Percentiles rank a stretch among this genome's conserved stretches.
Conservation (phyloP, 2,329 filamentous ascomycete species). For the Phialophora macrospora region DNA sequence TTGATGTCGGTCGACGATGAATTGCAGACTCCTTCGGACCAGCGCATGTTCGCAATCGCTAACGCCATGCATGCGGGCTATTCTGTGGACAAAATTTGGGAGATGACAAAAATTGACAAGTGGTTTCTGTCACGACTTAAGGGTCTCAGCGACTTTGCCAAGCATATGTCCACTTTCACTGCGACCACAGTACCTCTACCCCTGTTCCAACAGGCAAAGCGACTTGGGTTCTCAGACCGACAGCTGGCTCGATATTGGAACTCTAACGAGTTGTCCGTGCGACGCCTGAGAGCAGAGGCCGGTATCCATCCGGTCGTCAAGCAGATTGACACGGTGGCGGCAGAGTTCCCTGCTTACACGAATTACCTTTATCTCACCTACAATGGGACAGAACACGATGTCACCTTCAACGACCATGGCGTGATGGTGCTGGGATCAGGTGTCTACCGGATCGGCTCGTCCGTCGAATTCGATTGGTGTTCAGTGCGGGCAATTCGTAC, state of each 20-base stretch:
- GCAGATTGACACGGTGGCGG: conserved; percentile 97
- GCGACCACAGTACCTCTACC: conserved; percentile 68
- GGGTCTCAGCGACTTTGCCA: conserved; percentile 85
- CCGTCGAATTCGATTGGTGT: conserved; percentile 99
- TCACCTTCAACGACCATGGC: conserved; percentile 84
- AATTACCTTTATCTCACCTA: conserved; percentile 98
- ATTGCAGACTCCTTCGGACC: conserved; percentile 94
- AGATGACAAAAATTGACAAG: conserved; percentile 97
- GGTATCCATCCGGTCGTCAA: conserved; percentile 90
- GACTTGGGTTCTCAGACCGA: conserved; percentile 90
- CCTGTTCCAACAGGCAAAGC: conserved; percentile 82
- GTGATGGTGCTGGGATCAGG: conserved; percentile 96
- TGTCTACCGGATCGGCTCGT: conserved; percentile 95
- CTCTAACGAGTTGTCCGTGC: conserved; percentile 90
- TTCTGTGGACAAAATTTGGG: conserved; percentile 95
- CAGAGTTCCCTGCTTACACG: conserved; percentile 90
- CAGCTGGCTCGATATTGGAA: conserved; percentile 94
- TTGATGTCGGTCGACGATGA: conserved; percentile 96
- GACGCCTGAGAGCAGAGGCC: conserved; percentile 80
- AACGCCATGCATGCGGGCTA: conserved; percentile 97
- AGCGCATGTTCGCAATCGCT: conserved; percentile 94
- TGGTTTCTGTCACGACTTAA: conserved; percentile 96
- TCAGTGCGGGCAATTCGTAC: conserved; percentile 93
- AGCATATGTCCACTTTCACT: conserved; percentile 71
- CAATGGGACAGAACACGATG: conserved; percentile 84